These are phyloP conservation scores for Hypholoma fasciculare DNA, from an alignment of 768 basidiomycete species.

Conservation along the genomic window DNA sequence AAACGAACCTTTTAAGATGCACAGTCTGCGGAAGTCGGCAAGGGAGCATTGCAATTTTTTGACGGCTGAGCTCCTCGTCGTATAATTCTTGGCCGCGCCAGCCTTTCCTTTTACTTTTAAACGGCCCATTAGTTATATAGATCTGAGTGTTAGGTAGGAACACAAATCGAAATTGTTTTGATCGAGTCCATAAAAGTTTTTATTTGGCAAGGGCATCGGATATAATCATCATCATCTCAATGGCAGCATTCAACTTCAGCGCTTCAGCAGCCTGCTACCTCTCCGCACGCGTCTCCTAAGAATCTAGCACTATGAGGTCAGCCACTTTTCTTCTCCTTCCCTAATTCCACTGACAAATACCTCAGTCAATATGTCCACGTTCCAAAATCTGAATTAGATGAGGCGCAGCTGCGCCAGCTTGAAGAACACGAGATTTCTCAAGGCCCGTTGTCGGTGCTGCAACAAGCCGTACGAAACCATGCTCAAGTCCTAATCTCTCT, in stretches of 20 bases:
- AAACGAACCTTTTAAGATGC: slow-evolving; percentile 88
- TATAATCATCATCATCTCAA: slow-evolving; percentile 27
- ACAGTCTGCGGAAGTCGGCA: slow-evolving; percentile 93
- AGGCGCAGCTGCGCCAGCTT: slow-evolving; percentile 91
- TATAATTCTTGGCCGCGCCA: slow-evolving; percentile 88
- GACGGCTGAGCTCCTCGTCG: slow-evolving; percentile 87
- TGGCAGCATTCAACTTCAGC: background rate
- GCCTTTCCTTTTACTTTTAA: slow-evolving; percentile 84
- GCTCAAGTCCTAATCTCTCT: slow-evolving; percentile 97
- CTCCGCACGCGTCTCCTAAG: slow-evolving; percentile 3
- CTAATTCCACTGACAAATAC: slow-evolving; percentile 10
- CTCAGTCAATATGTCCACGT: slow-evolving; percentile 94
- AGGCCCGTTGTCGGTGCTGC: slow-evolving; percentile 93
- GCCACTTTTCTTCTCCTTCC: background rate
- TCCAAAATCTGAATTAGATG: slow-evolving; percentile 96
- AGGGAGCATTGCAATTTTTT: slow-evolving; percentile 97
- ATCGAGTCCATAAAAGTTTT: slow-evolving; percentile 25
- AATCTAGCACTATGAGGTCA: slow-evolving; percentile 35
- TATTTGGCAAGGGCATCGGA: slow-evolving; percentile 27
- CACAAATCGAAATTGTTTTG: background rate
- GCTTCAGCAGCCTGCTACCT: background rate
- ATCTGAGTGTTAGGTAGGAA: slow-evolving; percentile 3
- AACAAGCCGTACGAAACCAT: slow-evolving; percentile 97
- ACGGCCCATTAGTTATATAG: slow-evolving; percentile 55
- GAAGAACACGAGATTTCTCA: slow-evolving; percentile 99